phyloP scores from a whole-genome alignment of 2,329 filamentous ascomycete species.

The Monosporascus sp. region DNA sequence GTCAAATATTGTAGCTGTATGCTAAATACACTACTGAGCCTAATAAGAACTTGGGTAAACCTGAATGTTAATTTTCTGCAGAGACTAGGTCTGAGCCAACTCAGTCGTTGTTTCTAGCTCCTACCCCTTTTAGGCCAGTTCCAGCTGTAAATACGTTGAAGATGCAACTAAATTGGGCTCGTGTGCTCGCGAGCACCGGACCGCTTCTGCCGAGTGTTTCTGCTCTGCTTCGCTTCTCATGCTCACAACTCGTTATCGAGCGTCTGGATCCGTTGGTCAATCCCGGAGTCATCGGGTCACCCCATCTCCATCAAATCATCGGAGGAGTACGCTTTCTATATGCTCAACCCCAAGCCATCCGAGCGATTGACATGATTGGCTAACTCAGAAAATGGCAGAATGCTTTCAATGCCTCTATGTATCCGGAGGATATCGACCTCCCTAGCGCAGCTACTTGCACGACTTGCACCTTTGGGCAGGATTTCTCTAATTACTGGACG shows the following conservation, averaged over 20 bases:
- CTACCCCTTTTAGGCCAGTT: too few relatives aligned
- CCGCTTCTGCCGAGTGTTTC: too few relatives aligned
- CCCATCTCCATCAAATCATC: slow-evolving; percentile 17
- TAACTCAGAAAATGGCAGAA: slow-evolving; percentile 13
- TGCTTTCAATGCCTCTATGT: slow-evolving; percentile 27
- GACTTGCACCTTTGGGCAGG: slow-evolving; percentile 37
- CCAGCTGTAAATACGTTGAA: too few relatives aligned
- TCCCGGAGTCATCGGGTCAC: slow-evolving; percentile 10
- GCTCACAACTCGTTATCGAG: slow-evolving; percentile 11
- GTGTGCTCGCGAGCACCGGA: too few relatives aligned
- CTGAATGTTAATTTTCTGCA: too few relatives aligned
- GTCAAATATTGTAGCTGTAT: too few relatives aligned
- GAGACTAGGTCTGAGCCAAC: too few relatives aligned
- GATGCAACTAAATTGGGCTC: too few relatives aligned
- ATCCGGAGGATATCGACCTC: slow-evolving; percentile 19
- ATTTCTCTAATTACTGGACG: slow-evolving; percentile 38
- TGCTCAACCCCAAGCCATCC: slow-evolving; percentile 1
- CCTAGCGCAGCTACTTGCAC: slow-evolving; percentile 32
- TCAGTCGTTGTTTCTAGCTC: too few relatives aligned
- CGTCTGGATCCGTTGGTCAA: slow-evolving; percentile 15
- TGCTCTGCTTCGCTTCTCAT: slow-evolving; percentile 9
- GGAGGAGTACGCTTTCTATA: slow-evolving; percentile 11
- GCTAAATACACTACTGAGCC: too few relatives aligned
- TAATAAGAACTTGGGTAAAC: too few relatives aligned
- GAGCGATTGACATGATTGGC: too few relatives aligned